Base-by-base conservation (phyloP, 768 basidiomycete species). In the Boletus rufocinnamomeus region DNA sequence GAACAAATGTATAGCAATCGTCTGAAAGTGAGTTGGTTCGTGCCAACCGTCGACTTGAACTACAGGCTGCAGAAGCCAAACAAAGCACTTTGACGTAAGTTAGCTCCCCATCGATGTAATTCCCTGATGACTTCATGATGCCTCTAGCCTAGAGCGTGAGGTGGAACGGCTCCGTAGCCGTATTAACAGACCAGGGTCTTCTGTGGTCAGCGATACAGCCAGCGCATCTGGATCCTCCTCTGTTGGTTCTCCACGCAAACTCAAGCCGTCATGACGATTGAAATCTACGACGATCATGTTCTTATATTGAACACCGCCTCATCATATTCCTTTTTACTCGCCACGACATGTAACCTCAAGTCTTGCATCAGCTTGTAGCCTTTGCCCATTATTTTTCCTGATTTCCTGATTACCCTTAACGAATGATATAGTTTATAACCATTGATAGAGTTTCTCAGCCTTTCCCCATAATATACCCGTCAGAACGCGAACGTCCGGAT, bases 21-120 rank as follows among this genome's bases (percentile, higher is more conserved):
- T 79, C 80, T 44, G 88, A 87, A 72, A 84, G 76, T 60, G 77
- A 81, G n/a, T 76, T 91, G 4, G 84, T 87, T 63, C 79, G 87
- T 13, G 83, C 81, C 25, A 91, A 91, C 71, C 84, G 90, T 34
- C 81, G 88, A 44, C 87, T 87, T 38, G 91, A 91, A 65, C 80
- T 88, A 40, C 90, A 93, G 63, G 87, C 86, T 32, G 82, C 75
- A 6, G 90, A 93, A 62, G 84, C 82, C 65, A 88, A 84, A 70
- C 87, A 90, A 70, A 83, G 82, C 59, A 79, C 84, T 43, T 76
- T 91, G 17, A 83, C 80, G 89, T 91, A 65, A 51, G 86, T 71
- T 25, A 32, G 6, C 56, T 34, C 16, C 38, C 21, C 55, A 7
- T 51, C 16, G 17, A 32, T 53, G 19, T 16, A 19, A 50, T 54